phyloP scores from a whole-genome alignment of 495 filamentous ascomycete species.

The Delitschia confertaspora region DNA sequence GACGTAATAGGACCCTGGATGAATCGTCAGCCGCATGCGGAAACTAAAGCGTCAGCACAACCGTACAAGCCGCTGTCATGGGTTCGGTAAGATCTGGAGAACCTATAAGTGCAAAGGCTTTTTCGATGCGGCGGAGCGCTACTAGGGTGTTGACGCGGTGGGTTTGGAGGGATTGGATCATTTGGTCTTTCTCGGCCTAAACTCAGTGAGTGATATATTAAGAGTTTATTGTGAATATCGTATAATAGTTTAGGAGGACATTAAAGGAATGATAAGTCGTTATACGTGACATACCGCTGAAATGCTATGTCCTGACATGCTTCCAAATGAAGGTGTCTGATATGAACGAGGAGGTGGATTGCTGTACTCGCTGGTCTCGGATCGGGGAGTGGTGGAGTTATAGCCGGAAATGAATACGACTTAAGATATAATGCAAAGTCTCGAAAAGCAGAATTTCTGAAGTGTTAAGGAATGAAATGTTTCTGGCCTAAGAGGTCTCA shows the following conservation, averaged over 20 bases:
- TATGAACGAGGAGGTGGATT: slow-evolving; percentile 25
- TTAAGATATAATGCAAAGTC: slow-evolving; percentile 5
- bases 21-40: slow-evolving; percentile 9
- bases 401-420: slow-evolving; percentile 23
- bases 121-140: slow-evolving; percentile 66
- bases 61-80: slow-evolving; percentile 59
- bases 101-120: slow-evolving; percentile 47
- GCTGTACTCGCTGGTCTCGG: slow-evolving; percentile 25
- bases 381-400: slow-evolving; percentile 10
- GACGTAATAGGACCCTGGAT: slow-evolving; percentile 54
- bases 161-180: slow-evolving; percentile 47
- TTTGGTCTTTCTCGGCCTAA: slow-evolving; percentile 43
- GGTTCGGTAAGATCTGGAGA: slow-evolving; percentile 51
- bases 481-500: too few relatives aligned
- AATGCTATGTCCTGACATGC: slow-evolving; percentile 18
- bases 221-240: neutral
- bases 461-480: too few relatives aligned
- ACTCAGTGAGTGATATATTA: neutral
- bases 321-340: slow-evolving; percentile 20
- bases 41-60: neutral
- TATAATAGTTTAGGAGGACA: neutral
- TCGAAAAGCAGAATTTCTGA: neutral
- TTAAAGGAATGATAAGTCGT: neutral
- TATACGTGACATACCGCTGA: slow-evolving; percentile 9
- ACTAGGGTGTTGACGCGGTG: slow-evolving; percentile 65